phyloP scores from a whole-genome alignment of 2,329 filamentous ascomycete genomes.

The Cladophialophora carrionii region DNA sequence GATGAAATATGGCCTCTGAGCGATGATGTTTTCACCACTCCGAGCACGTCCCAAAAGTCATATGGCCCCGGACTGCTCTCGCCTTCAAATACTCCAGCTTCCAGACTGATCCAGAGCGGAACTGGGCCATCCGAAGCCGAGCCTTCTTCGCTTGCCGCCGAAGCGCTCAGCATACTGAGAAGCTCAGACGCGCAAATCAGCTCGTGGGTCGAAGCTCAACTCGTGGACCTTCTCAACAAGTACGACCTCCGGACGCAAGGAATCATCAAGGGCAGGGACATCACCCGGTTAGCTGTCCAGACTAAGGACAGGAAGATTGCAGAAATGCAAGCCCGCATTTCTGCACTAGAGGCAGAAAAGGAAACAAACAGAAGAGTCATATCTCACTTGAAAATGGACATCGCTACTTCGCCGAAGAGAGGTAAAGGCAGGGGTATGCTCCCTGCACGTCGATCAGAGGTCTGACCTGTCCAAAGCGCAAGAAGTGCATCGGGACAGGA shows the following conservation, averaged over 20 bases:
- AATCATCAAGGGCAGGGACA: constrained; percentile 66
- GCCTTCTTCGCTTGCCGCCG: constrained; percentile 40
- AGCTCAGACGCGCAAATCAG: constrained; percentile 43
- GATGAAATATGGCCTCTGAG: constrained; percentile 26
- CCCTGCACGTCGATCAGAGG: constrained; percentile 24
- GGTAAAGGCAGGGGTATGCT: constrained; percentile 9
- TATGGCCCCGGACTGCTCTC: constrained; percentile 29
- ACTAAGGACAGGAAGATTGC: constrained; percentile 66
- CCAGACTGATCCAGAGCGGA: constrained; percentile 1
- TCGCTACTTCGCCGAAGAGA: constrained; percentile 37
- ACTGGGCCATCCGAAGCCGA: constrained; percentile 38
- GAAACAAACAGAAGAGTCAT: constrained; percentile 57
- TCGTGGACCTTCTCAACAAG: constrained; percentile 54
- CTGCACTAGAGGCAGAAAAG: constrained; percentile 58
- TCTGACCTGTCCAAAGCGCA: constrained; percentile 17
- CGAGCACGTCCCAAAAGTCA: constrained; percentile 32
- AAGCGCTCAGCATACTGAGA: constrained; percentile 42
- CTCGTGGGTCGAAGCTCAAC: constrained; percentile 42
- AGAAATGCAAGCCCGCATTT: constrained; percentile 69
- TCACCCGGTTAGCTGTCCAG: constrained; percentile 64
- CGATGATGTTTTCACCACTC: constrained; percentile 37
- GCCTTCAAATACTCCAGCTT: constrained; percentile 29
- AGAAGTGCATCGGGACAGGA: background rate
- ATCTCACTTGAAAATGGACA: constrained; percentile 43
- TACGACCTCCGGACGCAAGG: constrained; percentile 65